These are phyloP conservation scores for Gryganskiella cystojenkinii DNA, from an alignment of 192 early-diverging fungal species.

Conservation along the genomic window DNA sequence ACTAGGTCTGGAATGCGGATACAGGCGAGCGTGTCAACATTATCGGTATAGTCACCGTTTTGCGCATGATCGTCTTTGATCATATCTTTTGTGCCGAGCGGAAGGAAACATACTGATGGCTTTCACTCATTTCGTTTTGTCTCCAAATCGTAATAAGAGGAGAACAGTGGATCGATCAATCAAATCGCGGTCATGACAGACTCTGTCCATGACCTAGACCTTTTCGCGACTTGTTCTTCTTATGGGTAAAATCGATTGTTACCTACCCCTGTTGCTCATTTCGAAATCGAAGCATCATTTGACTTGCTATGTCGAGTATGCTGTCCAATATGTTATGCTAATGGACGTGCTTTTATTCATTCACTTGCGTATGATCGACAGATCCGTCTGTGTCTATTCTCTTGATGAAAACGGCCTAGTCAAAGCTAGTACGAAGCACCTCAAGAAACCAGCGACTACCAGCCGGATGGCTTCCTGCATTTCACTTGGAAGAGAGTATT, in stretches of 20 bases:
- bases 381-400: constrained; percentile 14
- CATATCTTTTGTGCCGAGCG: no score
- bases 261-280: no score
- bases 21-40: constrained; percentile 10
- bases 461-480: constrained; percentile 4
- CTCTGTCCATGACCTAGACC: constrained; percentile 3
- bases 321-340: background rate
- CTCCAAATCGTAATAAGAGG: background rate
- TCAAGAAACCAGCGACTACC: background rate
- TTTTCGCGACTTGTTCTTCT: constrained; percentile 36
- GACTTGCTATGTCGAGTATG: background rate
- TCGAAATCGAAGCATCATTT: no score
- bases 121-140: no score
- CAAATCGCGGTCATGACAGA: constrained; percentile 20
- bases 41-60: no score
- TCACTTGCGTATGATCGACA: no score
- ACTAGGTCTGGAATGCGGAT: constrained; percentile 37
- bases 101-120: no score
- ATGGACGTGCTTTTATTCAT: no score
- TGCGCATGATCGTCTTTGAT: no score
- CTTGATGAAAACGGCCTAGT: constrained; percentile 17
- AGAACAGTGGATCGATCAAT: constrained; percentile 5
- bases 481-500: constrained; percentile 24
- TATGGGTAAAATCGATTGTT: constrained; percentile 10
- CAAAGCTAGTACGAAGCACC: background rate